phyloP scores from a whole-genome alignment of 2,329 filamentous ascomycete species.

The Xylaria sp. region DNA sequence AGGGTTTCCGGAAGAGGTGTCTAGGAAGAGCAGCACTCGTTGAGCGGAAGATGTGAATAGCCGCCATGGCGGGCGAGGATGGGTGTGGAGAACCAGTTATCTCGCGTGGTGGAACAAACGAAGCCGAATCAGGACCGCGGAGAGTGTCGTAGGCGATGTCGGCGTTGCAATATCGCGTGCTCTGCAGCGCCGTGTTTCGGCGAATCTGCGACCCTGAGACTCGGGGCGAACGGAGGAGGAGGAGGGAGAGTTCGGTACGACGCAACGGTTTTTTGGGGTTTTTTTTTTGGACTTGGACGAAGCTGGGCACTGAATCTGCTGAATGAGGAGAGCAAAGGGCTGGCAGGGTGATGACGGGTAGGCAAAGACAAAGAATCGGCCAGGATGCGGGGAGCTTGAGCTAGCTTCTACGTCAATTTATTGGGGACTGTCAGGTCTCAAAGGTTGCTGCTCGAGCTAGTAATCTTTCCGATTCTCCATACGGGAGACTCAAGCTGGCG shows the following conservation, averaged over 20 bases:
- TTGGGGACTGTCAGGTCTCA: not conserved
- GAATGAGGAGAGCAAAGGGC: not conserved
- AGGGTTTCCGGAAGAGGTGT: slow-evolving; percentile 43
- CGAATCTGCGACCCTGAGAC: slow-evolving; percentile 22
- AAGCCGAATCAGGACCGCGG: slow-evolving; percentile 10
- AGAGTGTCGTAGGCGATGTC: slow-evolving; percentile 5
- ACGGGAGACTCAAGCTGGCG: not conserved
- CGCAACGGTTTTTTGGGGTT: too few species aligned
- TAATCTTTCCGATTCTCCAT: not conserved
- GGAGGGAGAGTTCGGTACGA: not conserved
- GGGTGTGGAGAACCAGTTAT: slow-evolving; percentile 4
- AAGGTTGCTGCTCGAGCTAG: not conserved
- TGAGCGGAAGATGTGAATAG: slow-evolving; percentile 50
- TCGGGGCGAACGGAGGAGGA: slow-evolving; percentile 4
- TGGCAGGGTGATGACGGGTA: not conserved
- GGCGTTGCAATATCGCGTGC: slow-evolving; percentile 28
- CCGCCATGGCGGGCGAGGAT: slow-evolving; percentile 47
- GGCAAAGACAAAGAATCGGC: not conserved
- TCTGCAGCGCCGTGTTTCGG: slow-evolving; percentile 24
- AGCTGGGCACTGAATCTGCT: not conserved
- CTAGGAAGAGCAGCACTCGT: slow-evolving; percentile 48
- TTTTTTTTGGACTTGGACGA: not conserved
- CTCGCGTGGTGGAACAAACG: slow-evolving; percentile 13
- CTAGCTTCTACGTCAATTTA: slow-evolving; percentile 7
- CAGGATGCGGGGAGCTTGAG: slow-evolving; percentile 7